These are phyloP conservation scores for Apium graveolens DNA, from an alignment of 129 eudicot species.

Conservation along the genomic window DNA sequence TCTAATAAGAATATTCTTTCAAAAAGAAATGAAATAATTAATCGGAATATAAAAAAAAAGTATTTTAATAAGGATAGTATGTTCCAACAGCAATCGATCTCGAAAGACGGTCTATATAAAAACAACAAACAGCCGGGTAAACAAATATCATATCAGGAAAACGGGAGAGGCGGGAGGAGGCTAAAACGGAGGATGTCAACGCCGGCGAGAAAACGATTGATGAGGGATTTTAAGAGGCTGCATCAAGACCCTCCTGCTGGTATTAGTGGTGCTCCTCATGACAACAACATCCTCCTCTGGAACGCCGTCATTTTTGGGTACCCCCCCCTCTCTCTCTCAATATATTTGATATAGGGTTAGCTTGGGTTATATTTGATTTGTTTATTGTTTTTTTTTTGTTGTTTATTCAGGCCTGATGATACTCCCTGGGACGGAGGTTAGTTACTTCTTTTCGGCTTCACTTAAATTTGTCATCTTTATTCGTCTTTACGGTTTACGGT, in stretches of 20 bases:
- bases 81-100: too few relatives aligned
- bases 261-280: slow-evolving; percentile 36
- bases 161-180: too few relatives aligned
- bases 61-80: too few relatives aligned
- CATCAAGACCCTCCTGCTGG: slow-evolving; percentile 39
- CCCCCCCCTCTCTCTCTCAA: too few relatives aligned
- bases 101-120: too few relatives aligned
- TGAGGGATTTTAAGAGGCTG: slow-evolving; percentile 36
- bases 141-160: too few relatives aligned
- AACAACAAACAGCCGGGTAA: too few relatives aligned
- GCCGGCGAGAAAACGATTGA: slow-evolving; percentile 30
- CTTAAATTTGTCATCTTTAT: background rate
- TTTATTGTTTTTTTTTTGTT: background rate
- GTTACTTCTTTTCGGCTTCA: background rate
- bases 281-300: slow-evolving; percentile 24
- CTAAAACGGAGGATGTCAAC: slow-evolving; percentile 29
- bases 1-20: too few relatives aligned
- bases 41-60: too few relatives aligned
- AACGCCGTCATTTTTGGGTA: slow-evolving; percentile 28
- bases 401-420: slow-evolving; percentile 19
- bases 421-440: slow-evolving; percentile 32
- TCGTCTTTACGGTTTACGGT: too few relatives aligned
- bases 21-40: too few relatives aligned
- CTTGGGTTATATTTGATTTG: background rate
- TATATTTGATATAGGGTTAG: background rate